Conservation (phyloP, 805 yeast species). For the Candida dajiaensis region DNA sequence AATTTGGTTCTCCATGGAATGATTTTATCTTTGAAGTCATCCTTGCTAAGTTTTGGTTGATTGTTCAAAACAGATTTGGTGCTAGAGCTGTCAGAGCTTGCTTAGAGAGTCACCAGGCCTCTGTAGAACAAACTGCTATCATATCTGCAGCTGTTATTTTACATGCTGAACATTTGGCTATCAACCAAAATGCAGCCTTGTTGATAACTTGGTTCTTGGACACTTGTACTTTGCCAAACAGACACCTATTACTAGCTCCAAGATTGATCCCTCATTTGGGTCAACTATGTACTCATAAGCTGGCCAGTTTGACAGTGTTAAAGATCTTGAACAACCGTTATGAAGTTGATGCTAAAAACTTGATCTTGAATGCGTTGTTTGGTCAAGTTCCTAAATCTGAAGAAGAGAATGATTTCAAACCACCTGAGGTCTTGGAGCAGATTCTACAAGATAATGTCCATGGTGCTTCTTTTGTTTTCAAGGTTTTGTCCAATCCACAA, state of each 20-base stretch:
- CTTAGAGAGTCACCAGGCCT: conserved; percentile 68
- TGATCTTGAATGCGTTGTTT: conserved; percentile 61
- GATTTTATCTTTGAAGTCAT: conserved; percentile 85
- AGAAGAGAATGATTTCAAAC: conserved; percentile 17
- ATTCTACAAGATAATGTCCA: conserved; percentile 63
- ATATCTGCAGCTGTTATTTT: conserved; percentile 74
- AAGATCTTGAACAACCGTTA: conserved; percentile 69
- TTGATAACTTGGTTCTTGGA: conserved; percentile 93
- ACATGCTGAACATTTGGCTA: conserved; percentile 72
- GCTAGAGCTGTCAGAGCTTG: conserved; percentile 94
- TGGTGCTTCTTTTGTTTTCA: conserved; percentile 75
- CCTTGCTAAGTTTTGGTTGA: conserved; percentile 67
- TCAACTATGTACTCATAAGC: conserved; percentile 67
- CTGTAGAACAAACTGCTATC: conserved; percentile 61
- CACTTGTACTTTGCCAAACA: conserved; percentile 61
- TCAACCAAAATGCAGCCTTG: conserved; percentile 82
- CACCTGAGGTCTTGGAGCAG: conserved; percentile 45
- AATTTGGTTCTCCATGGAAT: conserved; percentile 84
- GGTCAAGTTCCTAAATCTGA: conserved; percentile 36
- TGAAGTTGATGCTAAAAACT: conserved; percentile 54
- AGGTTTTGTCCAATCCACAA: conserved; percentile 69
- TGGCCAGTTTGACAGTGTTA: conserved; percentile 77
- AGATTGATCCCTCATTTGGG: conserved; percentile 57
- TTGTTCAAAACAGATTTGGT: conserved; percentile 88
- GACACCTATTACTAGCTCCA: conserved; percentile 61